Evolutionary conservation across 2,329 filamentous ascomycete genomes (phyloP), one percentile per base, ranked within the genome.

Genomic region (Talaromyces sp.): DNA sequence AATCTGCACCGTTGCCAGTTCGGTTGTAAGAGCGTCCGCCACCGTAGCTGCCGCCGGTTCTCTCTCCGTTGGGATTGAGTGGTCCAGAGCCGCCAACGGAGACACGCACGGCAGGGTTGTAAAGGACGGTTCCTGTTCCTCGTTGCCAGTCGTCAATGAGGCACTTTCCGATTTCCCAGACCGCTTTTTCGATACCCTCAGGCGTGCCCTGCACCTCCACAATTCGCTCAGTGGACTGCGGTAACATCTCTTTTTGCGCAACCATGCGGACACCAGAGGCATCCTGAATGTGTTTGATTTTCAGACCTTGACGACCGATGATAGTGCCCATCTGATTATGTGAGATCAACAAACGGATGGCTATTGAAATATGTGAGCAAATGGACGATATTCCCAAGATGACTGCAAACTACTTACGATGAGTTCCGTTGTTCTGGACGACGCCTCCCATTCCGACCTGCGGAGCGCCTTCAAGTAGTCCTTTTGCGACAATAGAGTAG

Each of bases 311-410:
- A 64, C 91, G 87, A 68, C 94, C 94, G 71, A 99, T 99, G 78
- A 99, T 97, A 69, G 94, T 99, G 62, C 94, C 94, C 94, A 99
- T 99, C 78, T 99, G 94, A 75, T 97, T 97, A 80, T 99, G 93
- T 35, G 94, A 99, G 75, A 99, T 97, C 73, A 99, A 87, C 33
- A 99, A 87, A 72, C 96, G 96, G 75, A 99, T 89, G 61, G 94
- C 94, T 52, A 35, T 7, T 11, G 10, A 39, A 3, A 43, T 8
- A 28, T 37, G 8, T 25, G 56, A 56, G 28, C 17, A 31, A 35
- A 43, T 19, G 40, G 36, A 53, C 22, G 37, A 31, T 37, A 54
- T 25, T 21, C n/a, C n/a, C 17, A 15, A 7, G 17, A 8, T 10
- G 62, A 56, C 56, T 50, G 50, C 40, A 59, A 37, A 9, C 43